Evolutionary conservation across 257 asterid genomes (phyloP).

Genomic region (Salvia rosmarinus): DNA sequence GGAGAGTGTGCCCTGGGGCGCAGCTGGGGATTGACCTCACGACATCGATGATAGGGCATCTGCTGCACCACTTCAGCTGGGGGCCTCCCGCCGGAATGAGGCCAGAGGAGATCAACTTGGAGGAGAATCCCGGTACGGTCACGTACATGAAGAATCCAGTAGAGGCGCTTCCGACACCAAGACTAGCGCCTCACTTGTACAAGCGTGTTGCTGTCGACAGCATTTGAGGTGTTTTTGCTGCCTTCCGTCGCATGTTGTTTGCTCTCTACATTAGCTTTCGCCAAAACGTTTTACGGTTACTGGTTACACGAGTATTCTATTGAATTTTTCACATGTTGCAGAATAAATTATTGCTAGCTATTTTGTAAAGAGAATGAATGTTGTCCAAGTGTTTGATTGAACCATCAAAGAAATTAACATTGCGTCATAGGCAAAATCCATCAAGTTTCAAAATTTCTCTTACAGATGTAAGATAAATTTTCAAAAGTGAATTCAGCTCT

Average conservation of each 20-base stretch:
- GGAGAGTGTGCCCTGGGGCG: slow-evolving; percentile 76
- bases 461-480: too few relatives aligned
- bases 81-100: slow-evolving; percentile 48
- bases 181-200: slow-evolving; percentile 42
- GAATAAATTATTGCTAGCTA: not conserved
- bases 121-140: slow-evolving; percentile 63
- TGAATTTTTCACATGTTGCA: not conserved
- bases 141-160: slow-evolving; percentile 70
- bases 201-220: slow-evolving; percentile 18
- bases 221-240: not conserved
- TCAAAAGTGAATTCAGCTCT: too few relatives aligned
- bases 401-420: not conserved
- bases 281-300: not conserved
- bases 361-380: not conserved
- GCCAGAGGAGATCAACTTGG: slow-evolving; percentile 58
- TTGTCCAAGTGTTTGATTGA: not conserved
- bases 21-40: slow-evolving; percentile 67
- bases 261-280: not conserved
- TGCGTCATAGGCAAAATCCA: too few relatives aligned
- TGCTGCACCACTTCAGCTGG: slow-evolving; percentile 75
- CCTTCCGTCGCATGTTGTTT: not conserved
- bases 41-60: slow-evolving; percentile 70
- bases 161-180: slow-evolving; percentile 55
- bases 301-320: not conserved
- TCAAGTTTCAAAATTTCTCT: too few relatives aligned